Conservation (phyloP, 257 asterid genomes). For the Solanum pennellii region DNA sequence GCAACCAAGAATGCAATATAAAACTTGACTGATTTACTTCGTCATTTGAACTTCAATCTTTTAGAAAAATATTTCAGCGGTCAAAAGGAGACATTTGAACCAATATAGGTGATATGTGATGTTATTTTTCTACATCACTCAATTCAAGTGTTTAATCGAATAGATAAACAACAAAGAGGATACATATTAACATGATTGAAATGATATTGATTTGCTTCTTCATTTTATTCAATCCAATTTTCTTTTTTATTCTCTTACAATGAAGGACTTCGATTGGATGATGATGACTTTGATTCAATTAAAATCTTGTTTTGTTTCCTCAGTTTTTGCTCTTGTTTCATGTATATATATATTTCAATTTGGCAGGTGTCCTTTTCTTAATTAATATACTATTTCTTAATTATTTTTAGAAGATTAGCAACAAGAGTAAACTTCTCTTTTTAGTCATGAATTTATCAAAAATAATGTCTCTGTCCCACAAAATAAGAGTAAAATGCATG, state of each 20-base stretch:
- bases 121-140: no score
- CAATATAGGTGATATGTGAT: no score
- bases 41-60: no score
- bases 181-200: not conserved
- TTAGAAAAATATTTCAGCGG: no score
- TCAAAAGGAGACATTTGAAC: no score
- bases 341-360: not conserved
- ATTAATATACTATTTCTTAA: not conserved
- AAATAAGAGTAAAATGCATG: not conserved
- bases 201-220: not conserved
- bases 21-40: no score
- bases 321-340: not conserved
- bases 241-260: not conserved
- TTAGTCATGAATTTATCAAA: not conserved
- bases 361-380: not conserved
- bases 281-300: not conserved
- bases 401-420: not conserved
- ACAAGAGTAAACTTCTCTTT: not conserved
- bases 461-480: not conserved
- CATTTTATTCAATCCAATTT: not conserved
- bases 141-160: not conserved
- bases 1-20: no score
- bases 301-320: not conserved
- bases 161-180: not conserved
- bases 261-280: not conserved